phyloP scores from a whole-genome alignment of 2,329 filamentous ascomycete species.

The Sporothrix curviconia region DNA sequence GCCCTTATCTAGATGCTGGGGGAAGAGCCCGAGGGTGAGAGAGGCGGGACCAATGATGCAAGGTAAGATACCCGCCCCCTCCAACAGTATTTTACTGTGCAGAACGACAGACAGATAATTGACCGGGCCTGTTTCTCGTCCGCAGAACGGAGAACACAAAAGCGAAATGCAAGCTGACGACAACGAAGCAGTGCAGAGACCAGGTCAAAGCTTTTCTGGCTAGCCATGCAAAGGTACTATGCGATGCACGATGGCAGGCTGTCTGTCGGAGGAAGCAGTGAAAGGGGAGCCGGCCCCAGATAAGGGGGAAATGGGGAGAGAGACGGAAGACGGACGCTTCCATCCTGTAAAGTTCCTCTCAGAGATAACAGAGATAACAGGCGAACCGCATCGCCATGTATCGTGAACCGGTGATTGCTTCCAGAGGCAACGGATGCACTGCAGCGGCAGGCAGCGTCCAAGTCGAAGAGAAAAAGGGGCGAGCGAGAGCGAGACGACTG shows the following conservation, averaged over 20 bases:
- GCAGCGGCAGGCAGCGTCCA: background rate
- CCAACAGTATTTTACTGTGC: background rate
- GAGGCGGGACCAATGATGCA: background rate
- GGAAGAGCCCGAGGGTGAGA: background rate
- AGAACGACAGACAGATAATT: background rate
- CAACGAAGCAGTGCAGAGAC: background rate
- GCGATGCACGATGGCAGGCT: background rate
- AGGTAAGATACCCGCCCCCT: background rate
- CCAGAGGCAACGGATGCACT: no score
- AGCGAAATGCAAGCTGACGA: slow-evolving; percentile 1
- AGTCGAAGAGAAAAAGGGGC: background rate
- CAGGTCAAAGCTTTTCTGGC: background rate
- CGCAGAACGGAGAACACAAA: no score
- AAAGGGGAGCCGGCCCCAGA: background rate
- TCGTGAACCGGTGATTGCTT: background rate
- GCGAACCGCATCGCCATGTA: background rate
- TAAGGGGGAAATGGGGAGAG: background rate
- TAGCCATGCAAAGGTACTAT: background rate
- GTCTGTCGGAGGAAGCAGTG: background rate
- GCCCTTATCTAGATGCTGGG: background rate
- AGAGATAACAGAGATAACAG: no score
- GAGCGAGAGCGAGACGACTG: background rate
- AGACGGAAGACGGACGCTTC: slow-evolving; percentile 2
- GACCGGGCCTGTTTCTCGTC: no score
- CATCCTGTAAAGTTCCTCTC: no score